Conservation (phyloP, 2,329 filamentous ascomycete species). For the Penicillium sclerotigenum region DNA sequence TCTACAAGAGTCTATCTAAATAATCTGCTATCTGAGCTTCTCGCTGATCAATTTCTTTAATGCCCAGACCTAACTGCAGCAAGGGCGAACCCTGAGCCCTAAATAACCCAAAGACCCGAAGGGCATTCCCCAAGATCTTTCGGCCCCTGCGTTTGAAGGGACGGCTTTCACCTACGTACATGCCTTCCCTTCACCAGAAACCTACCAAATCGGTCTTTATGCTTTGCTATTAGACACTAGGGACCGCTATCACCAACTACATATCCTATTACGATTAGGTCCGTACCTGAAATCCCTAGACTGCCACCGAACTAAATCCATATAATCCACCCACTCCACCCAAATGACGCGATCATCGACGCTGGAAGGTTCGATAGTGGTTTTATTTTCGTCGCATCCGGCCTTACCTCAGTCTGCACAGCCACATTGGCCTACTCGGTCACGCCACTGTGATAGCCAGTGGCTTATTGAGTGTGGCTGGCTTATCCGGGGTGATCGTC, state of each 20-base stretch:
- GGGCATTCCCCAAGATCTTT: conserved; percentile 10
- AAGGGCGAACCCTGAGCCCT: conserved; percentile 24
- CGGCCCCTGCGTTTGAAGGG: conserved; percentile 22
- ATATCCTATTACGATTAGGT: background rate
- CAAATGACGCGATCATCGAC: background rate
- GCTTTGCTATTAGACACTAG: background rate
- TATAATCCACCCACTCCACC: background rate
- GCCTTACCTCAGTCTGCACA: conserved; percentile 16
- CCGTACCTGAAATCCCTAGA: background rate
- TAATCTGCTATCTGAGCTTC: too few relatives aligned
- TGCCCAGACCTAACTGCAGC: conserved; percentile 27
- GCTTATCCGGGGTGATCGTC: conserved; percentile 10
- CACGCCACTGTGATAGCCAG: conserved; percentile 6
- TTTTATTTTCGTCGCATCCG: conserved; percentile 13
- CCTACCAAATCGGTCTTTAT: background rate
- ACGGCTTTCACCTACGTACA: conserved; percentile 10
- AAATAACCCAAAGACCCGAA: conserved; percentile 11
- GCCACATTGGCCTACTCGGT: conserved; percentile 1
- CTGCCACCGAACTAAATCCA: background rate
- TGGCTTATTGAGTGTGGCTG: conserved; percentile 18
- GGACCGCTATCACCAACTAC: background rate
- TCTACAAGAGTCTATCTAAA: too few relatives aligned
- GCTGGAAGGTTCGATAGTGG: conserved; percentile 13
- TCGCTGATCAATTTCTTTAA: conserved; percentile 9
- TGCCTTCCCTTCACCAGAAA: background rate